phyloP scores from a whole-genome alignment of 2,329 filamentous ascomycete species.

The Neopestalotiopsis clavispora region DNA sequence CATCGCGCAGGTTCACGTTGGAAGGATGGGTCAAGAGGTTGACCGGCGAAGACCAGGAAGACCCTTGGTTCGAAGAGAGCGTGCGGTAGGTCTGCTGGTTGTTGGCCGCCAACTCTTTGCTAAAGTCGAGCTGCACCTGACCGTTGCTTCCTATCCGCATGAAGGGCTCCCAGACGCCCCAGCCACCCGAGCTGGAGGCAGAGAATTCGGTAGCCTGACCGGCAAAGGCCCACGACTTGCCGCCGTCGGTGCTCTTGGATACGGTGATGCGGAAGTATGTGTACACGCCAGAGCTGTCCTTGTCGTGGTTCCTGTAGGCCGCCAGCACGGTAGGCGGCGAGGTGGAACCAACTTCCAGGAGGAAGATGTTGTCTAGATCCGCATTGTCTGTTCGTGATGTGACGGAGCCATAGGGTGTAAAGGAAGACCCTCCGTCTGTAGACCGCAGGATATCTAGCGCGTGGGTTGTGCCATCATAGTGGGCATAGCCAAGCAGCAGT shows the following conservation, averaged over 20 bases:
- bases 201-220: constrained; percentile 43
- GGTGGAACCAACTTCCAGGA: constrained; percentile 38
- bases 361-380: constrained; percentile 46
- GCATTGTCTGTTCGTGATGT: constrained; percentile 34
- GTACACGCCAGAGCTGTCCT: constrained; percentile 33
- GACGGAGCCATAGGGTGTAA: constrained; percentile 40
- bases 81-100: constrained; percentile 49
- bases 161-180: constrained; percentile 49
- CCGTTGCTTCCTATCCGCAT: constrained; percentile 42
- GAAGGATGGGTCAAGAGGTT: constrained; percentile 37
- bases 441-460: constrained; percentile 40
- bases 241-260: constrained; percentile 32
- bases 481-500: constrained; percentile 43
- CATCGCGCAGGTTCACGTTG: constrained; percentile 35
- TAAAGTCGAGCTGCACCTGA: constrained; percentile 45
- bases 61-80: constrained; percentile 38
- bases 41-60: constrained; percentile 38
- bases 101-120: constrained; percentile 43
- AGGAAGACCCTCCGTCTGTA: constrained; percentile 40
- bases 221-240: constrained; percentile 38
- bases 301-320: constrained; percentile 48
- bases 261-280: constrained; percentile 46
- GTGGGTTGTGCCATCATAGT: constrained; percentile 32
- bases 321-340: constrained; percentile 38
- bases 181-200: constrained; percentile 26